Base-by-base conservation (phyloP, 1,284 basidiomycete genomes). In the Tremellales sp. region DNA sequence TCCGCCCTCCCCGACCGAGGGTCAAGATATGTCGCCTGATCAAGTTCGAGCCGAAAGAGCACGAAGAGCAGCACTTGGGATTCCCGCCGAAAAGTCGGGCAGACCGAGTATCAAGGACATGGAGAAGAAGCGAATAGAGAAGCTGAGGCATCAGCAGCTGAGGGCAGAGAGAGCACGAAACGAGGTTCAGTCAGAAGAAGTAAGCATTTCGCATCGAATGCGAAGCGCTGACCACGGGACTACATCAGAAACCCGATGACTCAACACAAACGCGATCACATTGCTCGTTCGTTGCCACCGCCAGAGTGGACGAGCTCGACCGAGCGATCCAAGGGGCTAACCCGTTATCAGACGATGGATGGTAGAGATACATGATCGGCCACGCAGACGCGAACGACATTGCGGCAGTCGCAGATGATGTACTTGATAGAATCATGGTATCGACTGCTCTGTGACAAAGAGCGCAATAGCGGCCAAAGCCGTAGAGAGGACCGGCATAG, bases 401-500 rank as follows among this genome's bases (percentile, higher is more conserved):
- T n/a, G n/a, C n/a, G n/a, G n/a, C n/a, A n/a, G n/a, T n/a, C n/a
- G n/a, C n/a, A n/a, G n/a, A n/a, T n/a, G n/a, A n/a, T n/a, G n/a
- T 36, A 36, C 33, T n/a, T 22, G 17, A 24, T 22, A 21, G 23
- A 48, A 8, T 42, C 46, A 48, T 22, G 39, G 5, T 46, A 17
- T 19, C 15, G 27, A 37, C 44, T 51, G 22, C 46, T 43, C 46
- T 26, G 56, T 49, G 23, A 66, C 52, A 48, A 65, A 66, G 46
- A 68, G 43, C 2, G 63, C 64, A 21, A 67, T 56, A 4, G 61
- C 67, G 1, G 64, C 65, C 3, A 65, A 47, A 2, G 52, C 58
- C 66, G 69, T 70, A 4, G 65, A 69, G 23, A 72, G 47, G 6
- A 70, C 45, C 40, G 68, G 68, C 68, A 72, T 70, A 12, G 57